These are phyloP conservation scores for Polytolypa hystricis DNA, from an alignment of 2,329 filamentous ascomycete genomes.

Conservation along the genomic window DNA sequence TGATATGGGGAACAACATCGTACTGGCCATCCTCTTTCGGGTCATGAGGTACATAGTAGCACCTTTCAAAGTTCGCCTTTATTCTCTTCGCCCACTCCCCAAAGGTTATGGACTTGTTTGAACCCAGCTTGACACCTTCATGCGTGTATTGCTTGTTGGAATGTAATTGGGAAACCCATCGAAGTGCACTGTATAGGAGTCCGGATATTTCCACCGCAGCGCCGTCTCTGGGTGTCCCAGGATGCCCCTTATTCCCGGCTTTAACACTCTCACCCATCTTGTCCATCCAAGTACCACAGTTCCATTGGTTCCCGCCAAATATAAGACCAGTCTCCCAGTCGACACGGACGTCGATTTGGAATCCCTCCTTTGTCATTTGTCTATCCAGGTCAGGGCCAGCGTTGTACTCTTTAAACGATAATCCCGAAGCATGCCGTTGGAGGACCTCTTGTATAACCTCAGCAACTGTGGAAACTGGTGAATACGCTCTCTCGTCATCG, in stretches of 20 bases:
- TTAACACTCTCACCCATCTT: constrained; percentile 98
- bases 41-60: constrained; percentile 72
- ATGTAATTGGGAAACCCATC: constrained; percentile 63
- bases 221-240: constrained; percentile 92
- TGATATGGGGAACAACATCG: constrained; percentile 64
- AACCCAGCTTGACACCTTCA: constrained; percentile 56
- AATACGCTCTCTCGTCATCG: constrained; percentile 77
- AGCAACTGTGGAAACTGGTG: constrained; percentile 66
- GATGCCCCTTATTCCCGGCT: constrained; percentile 83
- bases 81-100: constrained; percentile 68
- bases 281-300: constrained; percentile 99
- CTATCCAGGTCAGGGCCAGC: constrained; percentile 77
- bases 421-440: constrained; percentile 78
- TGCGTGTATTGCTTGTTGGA: constrained; percentile 61
- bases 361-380: constrained; percentile 87
- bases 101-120: constrained; percentile 56
- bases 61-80: constrained; percentile 78
- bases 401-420: constrained; percentile 91
- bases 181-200: constrained; percentile 76
- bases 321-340: constrained; percentile 88
- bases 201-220: constrained; percentile 93
- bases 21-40: constrained; percentile 61
- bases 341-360: constrained; percentile 80
- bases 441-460: constrained; percentile 90
- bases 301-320: constrained; percentile 85